These are phyloP conservation scores for Scolecobasidium constrictum DNA, from an alignment of 2,329 filamentous ascomycete species.

Conservation along the genomic window DNA sequence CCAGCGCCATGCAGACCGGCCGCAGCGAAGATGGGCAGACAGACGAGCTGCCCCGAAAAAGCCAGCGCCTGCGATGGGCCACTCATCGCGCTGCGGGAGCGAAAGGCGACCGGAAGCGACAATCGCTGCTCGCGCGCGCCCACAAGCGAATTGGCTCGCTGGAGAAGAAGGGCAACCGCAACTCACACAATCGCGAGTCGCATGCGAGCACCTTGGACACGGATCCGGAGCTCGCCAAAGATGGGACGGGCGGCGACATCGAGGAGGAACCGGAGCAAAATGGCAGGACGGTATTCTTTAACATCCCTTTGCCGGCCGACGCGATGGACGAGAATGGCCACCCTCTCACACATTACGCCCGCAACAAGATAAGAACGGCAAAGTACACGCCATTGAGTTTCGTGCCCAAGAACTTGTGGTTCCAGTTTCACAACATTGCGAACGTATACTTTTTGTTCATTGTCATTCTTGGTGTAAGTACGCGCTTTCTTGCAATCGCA, in stretches of 20 bases:
- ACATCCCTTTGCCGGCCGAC: conserved; percentile 63
- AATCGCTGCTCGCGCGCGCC: conserved; percentile 68
- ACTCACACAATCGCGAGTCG: background rate
- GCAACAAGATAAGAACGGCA: conserved; percentile 95
- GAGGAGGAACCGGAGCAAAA: conserved; percentile 18
- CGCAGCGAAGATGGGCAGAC: background rate
- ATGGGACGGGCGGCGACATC: conserved; percentile 24
- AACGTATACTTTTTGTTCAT: conserved; percentile 98
- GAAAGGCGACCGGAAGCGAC: conserved; percentile 67
- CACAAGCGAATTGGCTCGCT: conserved; percentile 49
- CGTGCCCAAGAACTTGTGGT: conserved; percentile 91
- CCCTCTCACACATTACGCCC: conserved; percentile 57
- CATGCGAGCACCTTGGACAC: background rate
- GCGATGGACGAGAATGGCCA: conserved; percentile 72
- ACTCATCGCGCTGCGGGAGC: conserved; percentile 76
- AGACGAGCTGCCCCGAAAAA: background rate
- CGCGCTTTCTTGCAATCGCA: background rate
- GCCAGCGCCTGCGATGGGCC: conserved; percentile 82
- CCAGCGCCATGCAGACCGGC: background rate
- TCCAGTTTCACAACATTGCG: conserved; percentile 97
- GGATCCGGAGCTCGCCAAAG: conserved; percentile 13
- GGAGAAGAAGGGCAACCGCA: conserved; percentile 48
- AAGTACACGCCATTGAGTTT: conserved; percentile 97
- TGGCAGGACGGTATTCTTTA: conserved; percentile 67
- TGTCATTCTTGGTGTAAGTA: conserved; percentile 83